Evolutionary conservation across 495 filamentous ascomycete genomes (phyloP), one percentile per base, ranked within the genome.

Genomic region (Chlorociboria aeruginascens): DNA sequence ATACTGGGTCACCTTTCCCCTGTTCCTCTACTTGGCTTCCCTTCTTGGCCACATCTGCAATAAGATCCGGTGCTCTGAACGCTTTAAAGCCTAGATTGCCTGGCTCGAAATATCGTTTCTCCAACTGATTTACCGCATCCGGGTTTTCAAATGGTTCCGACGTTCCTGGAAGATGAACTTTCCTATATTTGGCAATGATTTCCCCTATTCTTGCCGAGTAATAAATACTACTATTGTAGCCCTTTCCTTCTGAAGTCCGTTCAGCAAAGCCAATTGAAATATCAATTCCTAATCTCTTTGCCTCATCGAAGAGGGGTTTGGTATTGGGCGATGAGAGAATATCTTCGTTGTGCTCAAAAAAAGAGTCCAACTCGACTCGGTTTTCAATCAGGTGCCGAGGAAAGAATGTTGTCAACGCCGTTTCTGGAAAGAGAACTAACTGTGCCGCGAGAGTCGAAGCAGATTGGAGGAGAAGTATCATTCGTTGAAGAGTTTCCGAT

Each of bases 371-470:
- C 30, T 70, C 64, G 16, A 58, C 40, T 32, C 56, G 56, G 25
- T 62, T 54, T 32, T 57, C 41, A 54, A 68, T 63, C 29, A 70
- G 53, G 45, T 70, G 62, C 43, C 69, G 63, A 1, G 70, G 70
- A 53, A 72, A 72, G 62, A 73, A 73, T 1, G 69, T 73, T 9
- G 68, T 72, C 53, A 72, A 63, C 34, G 68, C 63, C 39, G 61
- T 59, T 47, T 73, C 70, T 6, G 70, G 70, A 51, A 68, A 73
- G 33, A 73, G 61, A 12, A 70, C 68, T 0, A 72, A 40, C 48
- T 69, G 55, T 28, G 64, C 69, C 14, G 61, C 63, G 33, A 66
- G 45, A 3, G 46, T 30, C 1, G 59, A 53, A 12, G 69, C 68
- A 17, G 62, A 46, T 25, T 64, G 53, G 3, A 73, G 60, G 14